These are phyloP conservation scores for Cryptosporidium tyzzeri DNA, from an alignment of 169 alveolate species.

Conservation along the genomic window DNA sequence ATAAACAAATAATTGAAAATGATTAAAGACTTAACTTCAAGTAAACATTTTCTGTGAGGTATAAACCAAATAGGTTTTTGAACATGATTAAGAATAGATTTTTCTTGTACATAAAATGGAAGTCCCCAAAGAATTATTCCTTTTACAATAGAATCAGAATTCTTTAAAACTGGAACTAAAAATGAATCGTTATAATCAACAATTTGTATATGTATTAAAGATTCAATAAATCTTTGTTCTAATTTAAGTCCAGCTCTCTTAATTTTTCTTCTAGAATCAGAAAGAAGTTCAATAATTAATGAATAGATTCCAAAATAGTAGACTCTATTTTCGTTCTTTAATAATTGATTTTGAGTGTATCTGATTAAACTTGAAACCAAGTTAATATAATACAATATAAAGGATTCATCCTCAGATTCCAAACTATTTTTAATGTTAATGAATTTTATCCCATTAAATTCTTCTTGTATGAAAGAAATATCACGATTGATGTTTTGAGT, in stretches of 20 bases:
- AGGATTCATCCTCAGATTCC: conserved; percentile 59
- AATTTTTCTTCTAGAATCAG: conserved; percentile 42
- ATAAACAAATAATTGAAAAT: conserved; percentile 13
- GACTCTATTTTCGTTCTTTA: background rate
- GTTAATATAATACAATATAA: conserved; percentile 21
- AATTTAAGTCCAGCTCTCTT: conserved; percentile 44
- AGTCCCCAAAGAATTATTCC: conserved; percentile 41
- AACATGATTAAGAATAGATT: background rate
- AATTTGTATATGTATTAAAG: conserved; percentile 36
- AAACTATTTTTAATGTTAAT: background rate
- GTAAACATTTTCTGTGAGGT: conserved; percentile 16
- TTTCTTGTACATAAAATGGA: conserved; percentile 50
- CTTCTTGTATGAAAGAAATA: background rate
- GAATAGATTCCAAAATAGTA: conserved; percentile 41
- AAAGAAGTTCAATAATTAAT: background rate
- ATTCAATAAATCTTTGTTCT: conserved; percentile 57
- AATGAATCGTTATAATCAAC: background rate
- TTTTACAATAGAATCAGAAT: background rate
- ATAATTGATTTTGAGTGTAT: conserved; percentile 7
- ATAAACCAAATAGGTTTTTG: conserved; percentile 34
- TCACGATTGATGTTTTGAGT: background rate
- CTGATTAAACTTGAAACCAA: conserved; percentile 55
- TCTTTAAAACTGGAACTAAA: background rate
- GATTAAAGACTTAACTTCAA: conserved; percentile 5
- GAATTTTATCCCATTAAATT: background rate